Evolutionary conservation across 805 yeast species (phyloP), one percentile per base, ranked within the genome.

Genomic region (Saccharomyces mikatae): DNA sequence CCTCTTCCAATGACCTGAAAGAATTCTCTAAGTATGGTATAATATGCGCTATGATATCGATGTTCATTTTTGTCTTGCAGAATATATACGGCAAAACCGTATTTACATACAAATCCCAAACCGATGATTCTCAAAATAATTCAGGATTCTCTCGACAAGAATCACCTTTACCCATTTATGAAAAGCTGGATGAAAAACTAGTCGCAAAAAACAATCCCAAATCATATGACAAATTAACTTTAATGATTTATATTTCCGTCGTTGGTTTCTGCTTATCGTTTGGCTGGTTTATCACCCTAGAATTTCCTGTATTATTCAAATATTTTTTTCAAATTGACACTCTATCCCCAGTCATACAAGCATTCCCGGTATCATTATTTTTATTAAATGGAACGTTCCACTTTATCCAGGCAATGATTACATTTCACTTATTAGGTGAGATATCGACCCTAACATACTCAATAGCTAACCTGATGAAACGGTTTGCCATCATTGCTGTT

Each of bases 1-100:
- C 41, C 48, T 27, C 46, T 30, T 48, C 44, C 36, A 24, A 10
- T 26, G 41, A 54, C 27, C 41, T 52, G 31, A 44, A 50, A 17
- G 59, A 53, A 8, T 58, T 52, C 48, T 63, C 67, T 4, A 54
- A 64, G 2, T 26, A 65, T 74, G 96, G 97, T 5, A 70, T 88
- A n/a, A 30, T 79, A 1, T 85, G 79, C 63, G 92, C 96, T 11
- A 71, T 84, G 9, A 56, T 81, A 30, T 82, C 94, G 4, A 79
- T 91, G 50, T 67, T 86, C 6, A 81, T 89, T 21, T 89, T 90
- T 73, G 96, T 92, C 4, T 80, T 83, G 2, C 96, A 89, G 65
- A 89, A 89, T 66, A 87, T 90, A 48, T 89, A 88, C 69, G 90
- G 94, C 41, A 90, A 90, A 71, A 84, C 82, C 58, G 82, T 90